A percentile compares a stretch with the other conserved stretches of the same genome.
Conservation (phyloP, 352 stramenopile genomes). For the Phytopythium mirpurense region DNA sequence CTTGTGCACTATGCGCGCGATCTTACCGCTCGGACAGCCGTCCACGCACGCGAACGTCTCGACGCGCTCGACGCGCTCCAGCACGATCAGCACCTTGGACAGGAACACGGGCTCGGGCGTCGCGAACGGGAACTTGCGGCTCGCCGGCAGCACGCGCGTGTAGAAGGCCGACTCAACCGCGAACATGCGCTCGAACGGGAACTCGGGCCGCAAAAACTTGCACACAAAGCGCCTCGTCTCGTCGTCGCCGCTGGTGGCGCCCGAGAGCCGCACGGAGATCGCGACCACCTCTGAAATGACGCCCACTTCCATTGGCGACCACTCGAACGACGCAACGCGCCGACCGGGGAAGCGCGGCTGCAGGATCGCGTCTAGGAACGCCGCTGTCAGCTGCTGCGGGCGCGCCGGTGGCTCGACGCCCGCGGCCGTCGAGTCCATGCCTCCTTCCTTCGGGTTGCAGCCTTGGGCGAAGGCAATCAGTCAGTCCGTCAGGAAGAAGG, state of each 20-base stretch:
- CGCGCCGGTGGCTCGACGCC: constrained; percentile 11
- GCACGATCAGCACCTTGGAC: constrained; percentile 64
- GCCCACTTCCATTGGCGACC: constrained; percentile 62
- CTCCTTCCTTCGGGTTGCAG: too few species aligned
- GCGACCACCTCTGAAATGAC: constrained; percentile 77
- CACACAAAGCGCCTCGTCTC: constrained; percentile 39
- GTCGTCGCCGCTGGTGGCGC: neutral
- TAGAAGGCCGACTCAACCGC: constrained; percentile 76
- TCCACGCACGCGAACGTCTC: constrained; percentile 54
- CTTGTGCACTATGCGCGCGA: constrained; percentile 36
- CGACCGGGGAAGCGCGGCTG: constrained; percentile 12
- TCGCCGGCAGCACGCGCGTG: constrained; percentile 23
- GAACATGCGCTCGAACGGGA: constrained; percentile 82
- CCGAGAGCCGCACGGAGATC: constrained; percentile 28
- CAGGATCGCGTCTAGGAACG: constrained; percentile 47
- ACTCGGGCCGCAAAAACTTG: constrained; percentile 75
- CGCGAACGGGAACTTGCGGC: constrained; percentile 49
- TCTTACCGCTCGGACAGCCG: constrained; percentile 47
- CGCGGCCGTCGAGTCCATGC: neutral
- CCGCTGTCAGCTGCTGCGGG: constrained; percentile 38
- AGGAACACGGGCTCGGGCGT: constrained; percentile 52
- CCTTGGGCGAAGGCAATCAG: too few species aligned
- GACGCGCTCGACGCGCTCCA: constrained; percentile 48
- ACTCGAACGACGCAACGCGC: constrained; percentile 41
- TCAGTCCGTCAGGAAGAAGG: neutral